A percentile compares a stretch with the other conserved stretches of the same genome.
Conservation (phyloP, 768 basidiomycete genomes). For the Mycena capillaripes region DNA sequence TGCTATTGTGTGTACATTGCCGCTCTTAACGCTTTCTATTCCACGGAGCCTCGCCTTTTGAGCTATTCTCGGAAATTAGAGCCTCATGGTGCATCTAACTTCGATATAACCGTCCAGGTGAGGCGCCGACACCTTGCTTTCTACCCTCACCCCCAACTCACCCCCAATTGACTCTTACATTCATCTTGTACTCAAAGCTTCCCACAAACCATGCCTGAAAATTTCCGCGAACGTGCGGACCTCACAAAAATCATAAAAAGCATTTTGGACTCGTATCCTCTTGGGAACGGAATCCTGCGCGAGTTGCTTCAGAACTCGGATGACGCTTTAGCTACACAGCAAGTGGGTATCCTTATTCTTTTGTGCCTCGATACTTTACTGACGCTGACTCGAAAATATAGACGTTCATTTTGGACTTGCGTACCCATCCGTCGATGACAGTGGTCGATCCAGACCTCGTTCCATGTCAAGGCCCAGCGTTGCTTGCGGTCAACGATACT, state of each 20-base stretch:
- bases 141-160: not conserved
- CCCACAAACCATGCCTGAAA: conserved; percentile 16
- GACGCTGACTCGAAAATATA: conserved; percentile 9
- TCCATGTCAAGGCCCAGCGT: conserved; percentile 45
- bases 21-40: not conserved
- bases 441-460: conserved; percentile 38
- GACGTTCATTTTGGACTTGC: conserved; percentile 46
- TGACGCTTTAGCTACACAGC: conserved; percentile 42
- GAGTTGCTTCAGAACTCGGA: conserved; percentile 48
- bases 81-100: conserved; percentile 12
- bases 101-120: conserved; percentile 14
- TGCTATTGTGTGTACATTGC: not conserved
- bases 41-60: too few species aligned
- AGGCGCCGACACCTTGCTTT: conserved; percentile 4
- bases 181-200: not conserved
- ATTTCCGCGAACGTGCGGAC: conserved; percentile 34
- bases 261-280: conserved; percentile 43
- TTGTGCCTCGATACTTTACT: not conserved
- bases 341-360: conserved; percentile 28
- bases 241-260: conserved; percentile 38
- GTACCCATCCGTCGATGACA: conserved; percentile 35
- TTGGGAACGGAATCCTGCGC: conserved; percentile 42
- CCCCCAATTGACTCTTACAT: not conserved
- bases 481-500: conserved; percentile 46
- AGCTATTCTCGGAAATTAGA: conserved; percentile 29